phyloP scores from a whole-genome alignment of 2,329 filamentous ascomycete genomes.

The Hymenoscyphus repandus region DNA sequence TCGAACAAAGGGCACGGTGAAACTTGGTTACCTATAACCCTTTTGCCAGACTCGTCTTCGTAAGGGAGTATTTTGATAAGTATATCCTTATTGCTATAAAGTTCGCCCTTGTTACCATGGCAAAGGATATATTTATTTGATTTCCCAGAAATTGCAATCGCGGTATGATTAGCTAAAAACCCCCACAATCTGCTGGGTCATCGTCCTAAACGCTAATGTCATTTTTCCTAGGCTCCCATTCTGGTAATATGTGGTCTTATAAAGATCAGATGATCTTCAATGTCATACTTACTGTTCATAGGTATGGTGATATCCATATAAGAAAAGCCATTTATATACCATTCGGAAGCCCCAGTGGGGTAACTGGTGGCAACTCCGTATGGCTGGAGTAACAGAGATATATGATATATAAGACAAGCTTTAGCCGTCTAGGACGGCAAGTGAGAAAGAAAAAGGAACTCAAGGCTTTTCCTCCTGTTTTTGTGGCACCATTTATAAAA shows the following conservation, averaged over 20 bases:
- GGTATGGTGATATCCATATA: too few relatives aligned
- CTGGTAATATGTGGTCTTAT: slow-evolving; percentile 13
- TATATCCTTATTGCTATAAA: slow-evolving; percentile 11
- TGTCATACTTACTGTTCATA: too few relatives aligned
- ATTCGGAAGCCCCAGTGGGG: too few relatives aligned
- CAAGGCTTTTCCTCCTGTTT: too few relatives aligned
- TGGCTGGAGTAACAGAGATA: too few relatives aligned
- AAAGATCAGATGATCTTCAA: slow-evolving; percentile 13
- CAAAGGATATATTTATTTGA: slow-evolving; percentile 15
- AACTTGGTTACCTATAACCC: slow-evolving; percentile 7
- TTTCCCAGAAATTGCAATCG: slow-evolving; percentile 12
- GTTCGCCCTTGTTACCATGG: slow-evolving; percentile 12
- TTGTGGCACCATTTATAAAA: too few relatives aligned
- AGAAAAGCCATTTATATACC: too few relatives aligned
- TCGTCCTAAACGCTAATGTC: slow-evolving; percentile 11
- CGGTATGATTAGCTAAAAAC: slow-evolving; percentile 7
- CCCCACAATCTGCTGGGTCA: slow-evolving; percentile 9
- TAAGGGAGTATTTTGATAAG: slow-evolving; percentile 12
- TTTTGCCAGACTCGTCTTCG: slow-evolving; percentile 10
- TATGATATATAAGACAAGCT: too few relatives aligned
- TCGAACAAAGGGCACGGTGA: neutral
- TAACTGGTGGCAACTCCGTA: too few relatives aligned
- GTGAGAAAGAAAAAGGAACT: too few relatives aligned
- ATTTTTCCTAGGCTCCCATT: slow-evolving; percentile 7
- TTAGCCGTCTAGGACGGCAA: too few relatives aligned